phyloP scores from a whole-genome alignment of 2,329 filamentous ascomycete genomes.

The Alternaria gansuensis region DNA sequence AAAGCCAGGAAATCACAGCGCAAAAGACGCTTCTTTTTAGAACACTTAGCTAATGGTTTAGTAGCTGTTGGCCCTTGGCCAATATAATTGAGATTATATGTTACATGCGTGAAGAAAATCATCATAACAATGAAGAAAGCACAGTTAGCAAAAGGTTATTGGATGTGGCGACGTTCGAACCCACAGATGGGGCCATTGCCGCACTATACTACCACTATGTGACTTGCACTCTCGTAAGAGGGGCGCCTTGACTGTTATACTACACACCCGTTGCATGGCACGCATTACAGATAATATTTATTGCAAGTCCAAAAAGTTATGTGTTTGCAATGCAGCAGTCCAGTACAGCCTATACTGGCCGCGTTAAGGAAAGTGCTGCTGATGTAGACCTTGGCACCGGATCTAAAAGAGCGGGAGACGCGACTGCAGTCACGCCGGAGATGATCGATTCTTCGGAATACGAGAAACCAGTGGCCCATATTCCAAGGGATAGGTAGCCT shows the following conservation, averaged over 20 bases:
- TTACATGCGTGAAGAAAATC: neutral
- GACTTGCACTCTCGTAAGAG: neutral
- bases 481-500: neutral
- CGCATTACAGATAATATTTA: neutral
- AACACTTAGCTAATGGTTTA: neutral
- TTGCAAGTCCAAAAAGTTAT: neutral
- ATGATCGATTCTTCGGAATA: neutral
- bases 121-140: neutral
- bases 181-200: neutral
- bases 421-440: neutral
- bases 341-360: too few species aligned
- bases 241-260: constrained; percentile 1
- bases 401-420: too few species aligned
- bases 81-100: neutral
- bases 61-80: neutral
- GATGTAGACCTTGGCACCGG: too few species aligned
- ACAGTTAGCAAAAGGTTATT: neutral
- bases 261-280: neutral
- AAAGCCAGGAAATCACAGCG: neutral
- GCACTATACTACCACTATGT: neutral
- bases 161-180: neutral
- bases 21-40: neutral
- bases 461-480: neutral
- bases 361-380: neutral
- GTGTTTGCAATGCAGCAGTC: too few species aligned